Evolutionary conservation across 805 yeast genomes (phyloP).

Genomic region (Wickerhamiella hasegawae): DNA sequence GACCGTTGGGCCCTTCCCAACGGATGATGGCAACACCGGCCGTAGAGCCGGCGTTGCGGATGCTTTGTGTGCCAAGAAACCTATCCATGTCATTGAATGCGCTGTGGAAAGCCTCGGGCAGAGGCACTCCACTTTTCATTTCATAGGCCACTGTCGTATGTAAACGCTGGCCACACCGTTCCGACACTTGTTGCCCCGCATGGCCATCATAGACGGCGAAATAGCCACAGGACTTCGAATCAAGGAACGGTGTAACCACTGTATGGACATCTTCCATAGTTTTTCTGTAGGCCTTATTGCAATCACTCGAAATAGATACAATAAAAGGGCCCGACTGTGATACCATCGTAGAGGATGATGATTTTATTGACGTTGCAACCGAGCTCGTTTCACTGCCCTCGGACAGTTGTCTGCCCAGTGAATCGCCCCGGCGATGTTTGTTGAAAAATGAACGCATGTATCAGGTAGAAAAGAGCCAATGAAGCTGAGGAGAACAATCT

Average conservation of each 20-base stretch:
- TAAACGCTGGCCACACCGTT: slow-evolving; percentile 83
- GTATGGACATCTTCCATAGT: slow-evolving; percentile 96
- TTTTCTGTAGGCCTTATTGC: slow-evolving; percentile 61
- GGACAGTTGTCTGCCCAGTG: not conserved
- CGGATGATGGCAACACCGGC: slow-evolving; percentile 86
- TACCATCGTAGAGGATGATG: too few species aligned
- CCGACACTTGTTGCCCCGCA: slow-evolving; percentile 84
- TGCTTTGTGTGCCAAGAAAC: slow-evolving; percentile 39
- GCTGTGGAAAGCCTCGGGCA: slow-evolving; percentile 32
- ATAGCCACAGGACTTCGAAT: slow-evolving; percentile 68
- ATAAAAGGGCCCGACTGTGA: not conserved
- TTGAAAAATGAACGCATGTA: not conserved
- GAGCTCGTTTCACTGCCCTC: not conserved
- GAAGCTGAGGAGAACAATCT: too few species aligned
- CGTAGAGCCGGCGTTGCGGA: slow-evolving; percentile 79
- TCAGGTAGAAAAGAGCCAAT: not conserved
- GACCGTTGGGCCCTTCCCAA: slow-evolving; percentile 44
- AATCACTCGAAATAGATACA: slow-evolving; percentile 88
- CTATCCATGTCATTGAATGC: slow-evolving; percentile 66
- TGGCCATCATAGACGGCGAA: slow-evolving; percentile 96
- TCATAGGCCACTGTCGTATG: slow-evolving; percentile 39
- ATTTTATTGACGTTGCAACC: not conserved
- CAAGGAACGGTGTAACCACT: slow-evolving; percentile 84
- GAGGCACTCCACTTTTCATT: not conserved
- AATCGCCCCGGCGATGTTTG: not conserved